Conservation (phyloP, 495 filamentous ascomycete genomes). For the Aspergillus sclerotioniger region DNA sequence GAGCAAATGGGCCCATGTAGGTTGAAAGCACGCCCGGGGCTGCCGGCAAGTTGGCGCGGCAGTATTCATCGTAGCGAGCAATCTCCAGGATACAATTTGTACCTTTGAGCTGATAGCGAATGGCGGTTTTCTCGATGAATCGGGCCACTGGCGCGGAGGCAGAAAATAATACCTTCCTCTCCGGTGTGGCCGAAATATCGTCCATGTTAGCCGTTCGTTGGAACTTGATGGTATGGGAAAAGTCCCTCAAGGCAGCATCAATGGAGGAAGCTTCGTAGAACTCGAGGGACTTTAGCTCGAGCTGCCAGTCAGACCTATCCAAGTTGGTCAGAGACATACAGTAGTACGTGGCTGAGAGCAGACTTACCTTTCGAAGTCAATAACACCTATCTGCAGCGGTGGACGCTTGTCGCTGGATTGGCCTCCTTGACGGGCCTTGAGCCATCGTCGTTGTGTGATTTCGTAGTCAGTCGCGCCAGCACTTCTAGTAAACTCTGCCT, state of each 20-base stretch:
- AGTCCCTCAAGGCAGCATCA: slow-evolving; percentile 22
- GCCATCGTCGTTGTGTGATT: slow-evolving; percentile 33
- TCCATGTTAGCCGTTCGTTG: slow-evolving; percentile 11
- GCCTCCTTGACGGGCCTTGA: slow-evolving; percentile 25
- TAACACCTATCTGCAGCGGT: slow-evolving; percentile 34
- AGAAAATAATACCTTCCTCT: slow-evolving; percentile 27
- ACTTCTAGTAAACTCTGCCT: slow-evolving; percentile 33
- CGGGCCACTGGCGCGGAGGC: slow-evolving; percentile 22
- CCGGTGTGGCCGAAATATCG: slow-evolving; percentile 24
- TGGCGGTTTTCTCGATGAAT: slow-evolving; percentile 50
- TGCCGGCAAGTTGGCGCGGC: slow-evolving; percentile 11
- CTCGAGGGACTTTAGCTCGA: slow-evolving; percentile 37
- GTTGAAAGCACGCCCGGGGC: not conserved
- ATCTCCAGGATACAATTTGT: slow-evolving; percentile 56
- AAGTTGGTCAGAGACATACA: slow-evolving; percentile 7
- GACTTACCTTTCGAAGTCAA: slow-evolving; percentile 36
- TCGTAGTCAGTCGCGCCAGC: slow-evolving; percentile 29
- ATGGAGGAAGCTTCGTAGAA: slow-evolving; percentile 27
- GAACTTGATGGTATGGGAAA: slow-evolving; percentile 28
- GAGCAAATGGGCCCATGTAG: slow-evolving; percentile 21
- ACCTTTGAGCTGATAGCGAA: slow-evolving; percentile 45
- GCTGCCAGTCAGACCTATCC: slow-evolving; percentile 40
- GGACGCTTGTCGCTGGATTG: slow-evolving; percentile 17
- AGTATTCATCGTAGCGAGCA: slow-evolving; percentile 53
- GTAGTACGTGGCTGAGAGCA: not conserved